Conservation (phyloP, 257 asterid species). For the Paulownia fortunei region DNA sequence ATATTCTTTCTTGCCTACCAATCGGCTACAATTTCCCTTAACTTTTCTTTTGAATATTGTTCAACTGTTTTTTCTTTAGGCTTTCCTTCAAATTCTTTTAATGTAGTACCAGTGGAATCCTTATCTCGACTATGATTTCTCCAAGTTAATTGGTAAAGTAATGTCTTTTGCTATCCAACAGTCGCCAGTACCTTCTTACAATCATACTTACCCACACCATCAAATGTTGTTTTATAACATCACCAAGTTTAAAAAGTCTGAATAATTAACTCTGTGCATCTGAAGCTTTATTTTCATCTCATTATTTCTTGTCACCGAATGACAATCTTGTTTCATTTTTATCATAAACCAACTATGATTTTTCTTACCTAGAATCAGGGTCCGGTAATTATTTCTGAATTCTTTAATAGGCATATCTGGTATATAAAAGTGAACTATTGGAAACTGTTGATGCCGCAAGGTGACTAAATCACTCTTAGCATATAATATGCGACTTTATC, state of each 20-base stretch:
- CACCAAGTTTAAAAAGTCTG: no score
- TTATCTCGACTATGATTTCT: not conserved
- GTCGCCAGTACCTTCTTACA: not conserved
- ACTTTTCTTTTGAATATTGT: constrained; percentile 27
- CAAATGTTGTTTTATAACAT: no score
- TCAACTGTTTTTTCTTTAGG: not conserved
- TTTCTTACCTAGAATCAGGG: no score
- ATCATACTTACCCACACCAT: not conserved
- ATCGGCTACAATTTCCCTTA: not conserved
- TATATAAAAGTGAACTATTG: no score
- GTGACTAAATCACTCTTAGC: no score
- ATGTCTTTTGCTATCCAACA: not conserved
- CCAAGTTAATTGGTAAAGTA: not conserved
- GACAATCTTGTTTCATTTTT: no score
- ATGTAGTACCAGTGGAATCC: constrained; percentile 1
- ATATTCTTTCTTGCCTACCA: constrained; percentile 40
- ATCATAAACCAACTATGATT: no score
- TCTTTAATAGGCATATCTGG: no score
- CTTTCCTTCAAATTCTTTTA: not conserved
- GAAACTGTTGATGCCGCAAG: no score
- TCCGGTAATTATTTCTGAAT: no score
- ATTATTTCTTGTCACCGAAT: not conserved
- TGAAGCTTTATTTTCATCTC: no score
- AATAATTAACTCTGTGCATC: no score
- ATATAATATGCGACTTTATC: not conserved